phyloP scores from a whole-genome alignment of 2,329 filamentous ascomycete genomes.

The Aspergillus ochraceus region DNA sequence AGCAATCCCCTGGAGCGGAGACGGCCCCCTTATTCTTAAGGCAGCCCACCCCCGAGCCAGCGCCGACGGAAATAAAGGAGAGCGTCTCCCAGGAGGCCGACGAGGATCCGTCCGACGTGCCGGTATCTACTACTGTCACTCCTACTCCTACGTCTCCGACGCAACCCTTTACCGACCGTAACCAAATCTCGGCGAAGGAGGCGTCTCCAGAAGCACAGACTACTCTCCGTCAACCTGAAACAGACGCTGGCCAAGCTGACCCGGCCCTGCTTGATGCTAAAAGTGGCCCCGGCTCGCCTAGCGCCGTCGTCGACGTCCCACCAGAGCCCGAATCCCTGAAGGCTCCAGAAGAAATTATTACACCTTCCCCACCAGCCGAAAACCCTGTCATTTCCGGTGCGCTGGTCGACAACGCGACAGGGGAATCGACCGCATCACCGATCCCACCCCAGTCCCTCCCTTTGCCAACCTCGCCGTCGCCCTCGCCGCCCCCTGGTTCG shows the following conservation, averaged over 20 bases:
- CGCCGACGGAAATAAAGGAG: not conserved
- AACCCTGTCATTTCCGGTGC: slow-evolving; percentile 16
- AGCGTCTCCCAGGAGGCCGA: not conserved
- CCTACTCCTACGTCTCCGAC: slow-evolving; percentile 9
- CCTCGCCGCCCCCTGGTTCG: slow-evolving; percentile 15
- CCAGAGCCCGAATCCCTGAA: slow-evolving; percentile 26
- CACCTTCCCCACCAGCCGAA: slow-evolving; percentile 19
- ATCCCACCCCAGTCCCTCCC: slow-evolving; percentile 11
- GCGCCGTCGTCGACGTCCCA: slow-evolving; percentile 30
- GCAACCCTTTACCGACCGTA: slow-evolving; percentile 12
- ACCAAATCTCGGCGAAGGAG: slow-evolving; percentile 12
- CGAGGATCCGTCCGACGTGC: not conserved
- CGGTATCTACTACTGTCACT: not conserved
- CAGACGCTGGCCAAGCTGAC: slow-evolving; percentile 21
- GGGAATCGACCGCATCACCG: slow-evolving; percentile 15
- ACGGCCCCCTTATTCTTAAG: not conserved
- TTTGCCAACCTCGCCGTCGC: slow-evolving; percentile 9
- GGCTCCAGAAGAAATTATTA: slow-evolving; percentile 26
- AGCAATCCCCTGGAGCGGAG: not conserved
- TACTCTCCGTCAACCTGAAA: slow-evolving; percentile 25
- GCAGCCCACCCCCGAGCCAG: too few relatives aligned
- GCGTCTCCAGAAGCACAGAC: slow-evolving; percentile 19
- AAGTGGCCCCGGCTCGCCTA: slow-evolving; percentile 31
- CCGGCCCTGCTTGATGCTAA: slow-evolving; percentile 27
- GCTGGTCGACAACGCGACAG: slow-evolving; percentile 13